Evolutionary conservation across 345 rosid genomes (phyloP).

Genomic region (Microcos paniculata): DNA sequence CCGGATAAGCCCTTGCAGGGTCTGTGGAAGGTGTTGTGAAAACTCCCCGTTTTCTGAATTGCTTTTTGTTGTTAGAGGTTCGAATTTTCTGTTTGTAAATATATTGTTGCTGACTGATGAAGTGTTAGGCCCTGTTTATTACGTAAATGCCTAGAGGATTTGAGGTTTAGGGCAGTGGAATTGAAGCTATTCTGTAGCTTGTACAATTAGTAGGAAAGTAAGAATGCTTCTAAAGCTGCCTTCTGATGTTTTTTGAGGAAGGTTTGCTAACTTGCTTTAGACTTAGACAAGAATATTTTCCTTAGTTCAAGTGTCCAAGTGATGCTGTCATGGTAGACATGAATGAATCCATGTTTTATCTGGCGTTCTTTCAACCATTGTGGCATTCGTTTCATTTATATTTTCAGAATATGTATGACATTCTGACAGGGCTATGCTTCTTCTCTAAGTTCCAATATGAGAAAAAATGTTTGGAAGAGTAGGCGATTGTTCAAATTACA

Average conservation of each 20-base stretch:
- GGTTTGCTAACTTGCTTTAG: not conserved
- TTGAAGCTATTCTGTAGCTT: not conserved
- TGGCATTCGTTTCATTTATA: not conserved
- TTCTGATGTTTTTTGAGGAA: not conserved
- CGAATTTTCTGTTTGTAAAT: not conserved
- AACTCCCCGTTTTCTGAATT: slow-evolving; percentile 6
- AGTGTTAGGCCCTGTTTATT: not conserved
- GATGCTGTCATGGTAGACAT: not conserved
- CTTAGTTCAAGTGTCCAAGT: not conserved
- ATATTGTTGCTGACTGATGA: not conserved
- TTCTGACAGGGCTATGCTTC: not conserved
- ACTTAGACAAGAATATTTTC: not conserved
- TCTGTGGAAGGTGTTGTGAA: slow-evolving; percentile 70
- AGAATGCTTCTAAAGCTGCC: slow-evolving; percentile 5
- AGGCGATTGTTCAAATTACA: not conserved
- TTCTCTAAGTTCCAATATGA: not conserved
- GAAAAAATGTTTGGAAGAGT: not conserved
- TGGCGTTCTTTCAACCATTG: not conserved
- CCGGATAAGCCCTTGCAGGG: slow-evolving; percentile 76
- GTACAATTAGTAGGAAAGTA: not conserved
- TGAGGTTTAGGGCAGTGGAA: not conserved
- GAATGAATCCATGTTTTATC: not conserved
- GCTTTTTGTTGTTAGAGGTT: slow-evolving; percentile 2
- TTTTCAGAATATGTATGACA: not conserved
- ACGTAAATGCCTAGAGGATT: not conserved